A percentile compares a stretch with the other conserved stretches of the same genome.
Evolutionary conservation across 2,329 filamentous ascomycete species (phyloP).

Genomic region (Clarireedia paspali): DNA sequence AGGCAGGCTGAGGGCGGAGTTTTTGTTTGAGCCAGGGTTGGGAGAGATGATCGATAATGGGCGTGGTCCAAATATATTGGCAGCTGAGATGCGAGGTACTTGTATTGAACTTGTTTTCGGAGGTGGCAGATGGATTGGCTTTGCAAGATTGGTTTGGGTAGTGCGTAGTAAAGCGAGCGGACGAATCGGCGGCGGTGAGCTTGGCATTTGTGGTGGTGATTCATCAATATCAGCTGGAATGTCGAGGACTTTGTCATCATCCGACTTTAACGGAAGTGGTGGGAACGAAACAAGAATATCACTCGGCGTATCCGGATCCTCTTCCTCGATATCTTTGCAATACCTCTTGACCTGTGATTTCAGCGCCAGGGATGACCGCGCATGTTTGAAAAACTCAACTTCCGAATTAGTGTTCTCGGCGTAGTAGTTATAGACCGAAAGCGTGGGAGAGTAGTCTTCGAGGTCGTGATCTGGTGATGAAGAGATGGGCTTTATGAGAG

Average conservation of each 20-base stretch:
- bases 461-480: conserved; percentile 4
- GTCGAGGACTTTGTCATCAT: neutral
- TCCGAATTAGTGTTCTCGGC: conserved; percentile 12
- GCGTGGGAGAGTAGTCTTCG: conserved; percentile 15
- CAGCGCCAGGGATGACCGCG: conserved; percentile 1
- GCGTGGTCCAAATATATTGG: neutral
- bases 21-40: neutral
- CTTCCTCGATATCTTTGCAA: conserved; percentile 12
- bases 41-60: neutral
- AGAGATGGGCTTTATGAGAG: neutral
- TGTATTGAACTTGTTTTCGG: neutral
- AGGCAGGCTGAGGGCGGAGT: conserved; percentile 7
- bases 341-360: conserved; percentile 13
- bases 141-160: too few species aligned
- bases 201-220: neutral
- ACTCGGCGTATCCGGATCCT: conserved; percentile 1
- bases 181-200: neutral
- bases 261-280: neutral
- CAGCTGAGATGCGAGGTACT: neutral
- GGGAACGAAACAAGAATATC: conserved; percentile 1
- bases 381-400: conserved; percentile 17
- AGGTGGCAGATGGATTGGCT: neutral
- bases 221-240: neutral
- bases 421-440: conserved; percentile 21
- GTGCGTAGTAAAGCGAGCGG: neutral